Conservation (phyloP, 164 flowering plant genomes). For the Taxillus chinensis region DNA sequence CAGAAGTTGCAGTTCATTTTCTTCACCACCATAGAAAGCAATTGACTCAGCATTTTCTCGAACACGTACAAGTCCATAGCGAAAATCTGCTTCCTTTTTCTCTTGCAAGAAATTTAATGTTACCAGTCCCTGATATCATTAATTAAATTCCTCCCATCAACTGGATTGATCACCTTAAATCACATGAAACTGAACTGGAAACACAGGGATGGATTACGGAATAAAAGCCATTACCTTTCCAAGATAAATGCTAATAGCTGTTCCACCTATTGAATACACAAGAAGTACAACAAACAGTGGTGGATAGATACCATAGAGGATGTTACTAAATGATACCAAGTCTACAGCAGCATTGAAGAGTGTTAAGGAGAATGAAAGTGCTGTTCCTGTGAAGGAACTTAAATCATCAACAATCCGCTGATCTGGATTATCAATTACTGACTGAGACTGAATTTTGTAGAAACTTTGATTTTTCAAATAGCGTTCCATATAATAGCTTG, state of each 20-base stretch:
- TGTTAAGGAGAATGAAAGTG: conserved; percentile 87
- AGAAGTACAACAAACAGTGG: conserved; percentile 83
- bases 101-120: conserved; percentile 89
- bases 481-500: conserved; percentile 80
- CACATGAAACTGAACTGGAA: neutral
- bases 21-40: conserved; percentile 95
- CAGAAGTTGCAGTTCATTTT: conserved; percentile 77
- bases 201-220: neutral
- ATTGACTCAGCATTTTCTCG: conserved; percentile 98
- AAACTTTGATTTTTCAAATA: conserved; percentile 68
- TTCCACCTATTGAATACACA: conserved; percentile 84
- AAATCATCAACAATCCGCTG: conserved; percentile 98
- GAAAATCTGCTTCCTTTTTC: conserved; percentile 98
- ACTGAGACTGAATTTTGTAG: conserved; percentile 86
- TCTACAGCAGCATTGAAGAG: conserved; percentile 82
- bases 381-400: conserved; percentile 90
- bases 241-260: conserved; percentile 78
- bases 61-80: conserved; percentile 94
- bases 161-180: neutral
- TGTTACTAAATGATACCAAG: conserved; percentile 92
- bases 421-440: conserved; percentile 92
- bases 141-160: neutral
- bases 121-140: conserved; percentile 61
- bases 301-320: conserved; percentile 85
- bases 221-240: conserved; percentile 55